A percentile compares a stretch with the other conserved stretches of the same genome.
Evolutionary conservation across 1,139 yeast species (phyloP).

Genomic region (Kodamaea ohmeri): DNA sequence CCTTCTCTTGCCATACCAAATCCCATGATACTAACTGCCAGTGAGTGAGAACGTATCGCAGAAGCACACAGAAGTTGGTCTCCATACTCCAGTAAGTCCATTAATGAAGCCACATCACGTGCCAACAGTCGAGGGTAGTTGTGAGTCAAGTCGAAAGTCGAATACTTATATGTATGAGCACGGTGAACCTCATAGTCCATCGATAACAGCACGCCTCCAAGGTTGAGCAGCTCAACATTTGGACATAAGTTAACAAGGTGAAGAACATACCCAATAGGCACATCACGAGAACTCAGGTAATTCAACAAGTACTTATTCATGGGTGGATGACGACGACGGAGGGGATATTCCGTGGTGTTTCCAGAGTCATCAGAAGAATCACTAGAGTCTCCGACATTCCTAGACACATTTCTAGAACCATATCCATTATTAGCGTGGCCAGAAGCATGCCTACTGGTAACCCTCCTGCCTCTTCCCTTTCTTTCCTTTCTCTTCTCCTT

Average conservation of each 20-base stretch:
- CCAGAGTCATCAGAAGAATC: too few species aligned
- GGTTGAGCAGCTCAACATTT: slow-evolving; percentile 47
- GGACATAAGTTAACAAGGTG: slow-evolving; percentile 61
- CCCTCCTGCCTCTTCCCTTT: neutral
- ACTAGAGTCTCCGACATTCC: too few species aligned
- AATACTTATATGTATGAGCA: slow-evolving; percentile 34
- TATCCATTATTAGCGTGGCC: too few species aligned
- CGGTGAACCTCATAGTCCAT: slow-evolving; percentile 52
- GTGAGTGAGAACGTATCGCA: slow-evolving; percentile 4
- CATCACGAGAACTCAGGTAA: slow-evolving; percentile 58
- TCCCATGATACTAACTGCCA: slow-evolving; percentile 1
- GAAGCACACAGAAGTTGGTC: slow-evolving; percentile 10
- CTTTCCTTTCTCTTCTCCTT: neutral
- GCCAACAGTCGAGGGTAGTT: slow-evolving; percentile 37
- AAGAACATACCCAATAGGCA: slow-evolving; percentile 66
- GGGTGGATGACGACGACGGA: slow-evolving; percentile 60
- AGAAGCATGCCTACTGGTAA: neutral
- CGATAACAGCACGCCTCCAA: slow-evolving; percentile 56
- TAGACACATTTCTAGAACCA: too few species aligned
- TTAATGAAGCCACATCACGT: slow-evolving; percentile 22
- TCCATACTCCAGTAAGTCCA: slow-evolving; percentile 17
- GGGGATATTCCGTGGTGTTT: too few species aligned
- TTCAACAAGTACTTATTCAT: slow-evolving; percentile 56
- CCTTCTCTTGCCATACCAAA: neutral
- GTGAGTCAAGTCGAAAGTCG: slow-evolving; percentile 38